Conservation (phyloP, 2,329 filamentous ascomycete genomes). For the Colletotrichum aenigma region DNA sequence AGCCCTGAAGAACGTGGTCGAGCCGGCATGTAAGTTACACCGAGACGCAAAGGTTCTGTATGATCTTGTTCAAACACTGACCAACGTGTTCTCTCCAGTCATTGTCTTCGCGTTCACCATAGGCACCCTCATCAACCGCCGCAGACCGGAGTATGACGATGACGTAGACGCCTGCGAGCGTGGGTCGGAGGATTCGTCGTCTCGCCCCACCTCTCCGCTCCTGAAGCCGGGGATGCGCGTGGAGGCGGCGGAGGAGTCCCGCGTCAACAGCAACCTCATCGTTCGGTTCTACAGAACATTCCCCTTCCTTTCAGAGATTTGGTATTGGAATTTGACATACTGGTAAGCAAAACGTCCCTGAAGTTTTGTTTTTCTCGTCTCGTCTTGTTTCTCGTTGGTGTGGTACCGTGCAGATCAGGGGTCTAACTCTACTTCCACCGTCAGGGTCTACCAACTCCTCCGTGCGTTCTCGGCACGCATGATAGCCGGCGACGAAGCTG, state of each 20-base stretch:
- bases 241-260: background rate
- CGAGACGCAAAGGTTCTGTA: background rate
- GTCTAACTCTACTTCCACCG: background rate
- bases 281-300: slow-evolving; percentile 32
- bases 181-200: slow-evolving; percentile 11
- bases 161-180: slow-evolving; percentile 12
- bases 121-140: slow-evolving; percentile 21
- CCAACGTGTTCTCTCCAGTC: background rate
- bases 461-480: slow-evolving; percentile 45
- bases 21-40: slow-evolving; percentile 15
- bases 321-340: slow-evolving; percentile 41
- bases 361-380: background rate
- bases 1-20: slow-evolving; percentile 12
- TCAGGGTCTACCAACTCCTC: slow-evolving; percentile 46
- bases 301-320: slow-evolving; percentile 38
- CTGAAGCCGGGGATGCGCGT: slow-evolving; percentile 16
- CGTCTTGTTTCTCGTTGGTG: background rate
- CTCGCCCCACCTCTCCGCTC: slow-evolving; percentile 3
- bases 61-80: background rate
- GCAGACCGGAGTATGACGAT: background rate
- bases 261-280: slow-evolving; percentile 17
- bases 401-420: background rate
- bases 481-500: slow-evolving; percentile 40
- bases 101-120: slow-evolving; percentile 17
- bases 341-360: slow-evolving; percentile 24